Evolutionary conservation across 2,329 filamentous ascomycete species (phyloP), one percentile per base, ranked within the genome.

Genomic region (Colletotrichum orbiculare): DNA sequence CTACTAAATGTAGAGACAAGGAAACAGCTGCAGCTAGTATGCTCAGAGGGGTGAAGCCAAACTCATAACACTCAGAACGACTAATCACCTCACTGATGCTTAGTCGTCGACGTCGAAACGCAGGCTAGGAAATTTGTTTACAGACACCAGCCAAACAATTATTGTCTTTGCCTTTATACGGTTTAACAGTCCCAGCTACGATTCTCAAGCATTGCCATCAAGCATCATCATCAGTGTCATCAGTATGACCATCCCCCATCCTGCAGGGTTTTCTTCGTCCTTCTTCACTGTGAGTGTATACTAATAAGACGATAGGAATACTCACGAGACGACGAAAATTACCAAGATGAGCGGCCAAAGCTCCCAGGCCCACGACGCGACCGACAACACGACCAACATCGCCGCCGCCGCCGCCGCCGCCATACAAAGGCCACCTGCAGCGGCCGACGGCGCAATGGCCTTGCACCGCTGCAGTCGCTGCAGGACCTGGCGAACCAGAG

Each of bases 391-490:
- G 39, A 35, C 42, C 42, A 7, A 13, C 34, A 15, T 2, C 8
- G n/a, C 41, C 41, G n/a, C 34, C 2, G 37, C 33, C 53, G 25
- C 25, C 39, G 4, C 8, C 35, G 42, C 6, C 5, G 4, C 15
- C 25, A 25, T 4, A 25, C 25, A 25, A 25, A 25, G 25, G 25
- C 15, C 15, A 11, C 45, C 45, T 33, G 45, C 17, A 47, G 17
- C 8, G 9, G 10, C 15, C n/a, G 15, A 33, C 13, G 3, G 11
- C 8, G 37, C 43, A 12, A 48, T 25, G 10, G 11, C 25, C 17
- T 10, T n/a, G n/a, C 52, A 48, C 17, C 13, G 25, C 9, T 48
- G 54, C 37, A 48, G 45, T 37, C 45, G 43, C 17, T 64, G 48
- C 34, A 45, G 55, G 6, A 37, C 34, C 4, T 25, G 7, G 6